Percentiles rank a stretch among this genome's conserved stretches.
These are phyloP conservation scores for Tricholomella constricta DNA, from an alignment of 768 basidiomycete genomes.

Conservation along the genomic window DNA sequence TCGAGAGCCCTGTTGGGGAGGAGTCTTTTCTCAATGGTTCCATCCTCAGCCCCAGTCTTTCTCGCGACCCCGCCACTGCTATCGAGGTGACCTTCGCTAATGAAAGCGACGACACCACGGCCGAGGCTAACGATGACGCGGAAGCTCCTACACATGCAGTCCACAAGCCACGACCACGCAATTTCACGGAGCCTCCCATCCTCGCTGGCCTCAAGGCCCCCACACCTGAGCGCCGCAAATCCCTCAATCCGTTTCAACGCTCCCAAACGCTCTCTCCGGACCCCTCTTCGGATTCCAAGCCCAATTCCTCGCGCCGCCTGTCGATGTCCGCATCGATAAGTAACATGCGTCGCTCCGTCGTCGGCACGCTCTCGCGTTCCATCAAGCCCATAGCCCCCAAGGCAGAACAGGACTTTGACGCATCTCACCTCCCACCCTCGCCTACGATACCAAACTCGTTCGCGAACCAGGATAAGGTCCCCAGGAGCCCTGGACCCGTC, in stretches of 20 bases:
- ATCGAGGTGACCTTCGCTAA: background rate
- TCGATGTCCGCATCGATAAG: slow-evolving; percentile 39
- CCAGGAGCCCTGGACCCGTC: slow-evolving; percentile 3
- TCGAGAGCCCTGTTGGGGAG: slow-evolving; percentile 42
- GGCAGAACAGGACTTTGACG: slow-evolving; percentile 27
- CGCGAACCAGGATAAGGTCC: background rate
- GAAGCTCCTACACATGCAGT: background rate
- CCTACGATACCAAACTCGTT: slow-evolving; percentile 28
- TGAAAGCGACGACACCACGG: slow-evolving; percentile 11
- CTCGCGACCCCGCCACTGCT: slow-evolving; percentile 8
- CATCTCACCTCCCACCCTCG: slow-evolving; percentile 41
- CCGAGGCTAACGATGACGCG: slow-evolving; percentile 13
- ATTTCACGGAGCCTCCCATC: slow-evolving; percentile 14
- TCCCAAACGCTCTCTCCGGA: slow-evolving; percentile 18
- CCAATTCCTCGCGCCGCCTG: slow-evolving; percentile 21
- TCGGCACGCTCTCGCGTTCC: slow-evolving; percentile 33
- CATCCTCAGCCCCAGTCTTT: slow-evolving; percentile 5
- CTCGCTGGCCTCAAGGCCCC: background rate
- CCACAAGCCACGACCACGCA: slow-evolving; percentile 11
- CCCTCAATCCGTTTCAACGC: slow-evolving; percentile 41
- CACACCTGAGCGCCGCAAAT: slow-evolving; percentile 25
- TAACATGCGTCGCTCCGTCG: slow-evolving; percentile 48
- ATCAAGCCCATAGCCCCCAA: slow-evolving; percentile 23
- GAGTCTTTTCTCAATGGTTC: background rate
- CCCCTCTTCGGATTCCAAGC: slow-evolving; percentile 14